Conservation (phyloP, 1,284 basidiomycete species). For the Ganoderma lucidum region DNA sequence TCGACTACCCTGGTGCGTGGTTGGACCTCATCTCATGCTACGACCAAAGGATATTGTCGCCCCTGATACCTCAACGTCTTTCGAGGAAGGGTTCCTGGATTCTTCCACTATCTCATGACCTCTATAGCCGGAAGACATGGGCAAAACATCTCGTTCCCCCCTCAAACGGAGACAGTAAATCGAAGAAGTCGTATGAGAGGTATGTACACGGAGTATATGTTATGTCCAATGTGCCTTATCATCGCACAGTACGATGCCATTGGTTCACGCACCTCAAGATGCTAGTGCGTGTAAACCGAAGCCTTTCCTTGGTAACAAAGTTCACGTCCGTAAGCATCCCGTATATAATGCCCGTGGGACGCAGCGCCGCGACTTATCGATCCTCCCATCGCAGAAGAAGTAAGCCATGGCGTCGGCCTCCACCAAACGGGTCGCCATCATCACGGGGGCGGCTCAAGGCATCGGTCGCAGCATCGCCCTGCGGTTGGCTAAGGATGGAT, state of each 20-base stretch:
- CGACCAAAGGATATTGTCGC: neutral
- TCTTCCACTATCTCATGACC: neutral
- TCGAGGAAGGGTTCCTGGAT: neutral
- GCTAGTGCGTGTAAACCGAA: neutral
- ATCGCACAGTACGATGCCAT: no score
- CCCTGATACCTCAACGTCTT: neutral
- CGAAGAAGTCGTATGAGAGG: neutral
- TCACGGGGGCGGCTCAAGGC: constrained; percentile 32
- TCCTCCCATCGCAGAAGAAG: neutral
- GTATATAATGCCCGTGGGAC: constrained; percentile 7
- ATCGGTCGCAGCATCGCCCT: constrained; percentile 40
- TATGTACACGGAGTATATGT: neutral
- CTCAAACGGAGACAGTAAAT: neutral
- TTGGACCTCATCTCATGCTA: neutral
- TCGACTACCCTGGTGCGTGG: neutral
- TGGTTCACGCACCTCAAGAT: no score
- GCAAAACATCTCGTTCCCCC: neutral
- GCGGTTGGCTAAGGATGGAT: constrained; percentile 40
- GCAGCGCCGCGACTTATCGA: neutral
- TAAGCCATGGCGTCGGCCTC: neutral
- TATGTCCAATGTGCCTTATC: neutral
- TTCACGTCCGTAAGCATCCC: neutral
- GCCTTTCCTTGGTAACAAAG: constrained; percentile 2
- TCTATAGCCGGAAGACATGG: neutral
- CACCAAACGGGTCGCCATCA: constrained; percentile 27